Conservation (phyloP, 163 green algal genomes). For the Volvox carteri region DNA sequence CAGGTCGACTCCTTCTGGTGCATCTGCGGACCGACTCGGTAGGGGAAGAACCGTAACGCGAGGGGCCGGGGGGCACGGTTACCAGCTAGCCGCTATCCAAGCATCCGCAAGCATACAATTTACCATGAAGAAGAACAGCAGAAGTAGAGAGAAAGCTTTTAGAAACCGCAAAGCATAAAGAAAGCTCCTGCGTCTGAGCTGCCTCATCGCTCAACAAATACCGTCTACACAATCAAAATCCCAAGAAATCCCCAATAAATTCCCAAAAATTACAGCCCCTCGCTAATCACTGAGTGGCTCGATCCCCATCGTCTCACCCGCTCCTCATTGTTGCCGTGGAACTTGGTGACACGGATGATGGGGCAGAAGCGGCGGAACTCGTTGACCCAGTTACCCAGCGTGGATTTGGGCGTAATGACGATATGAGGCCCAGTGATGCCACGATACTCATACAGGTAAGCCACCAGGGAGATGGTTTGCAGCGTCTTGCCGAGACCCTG, state of each 20-base stretch:
- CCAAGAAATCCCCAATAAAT: no score
- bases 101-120: no score
- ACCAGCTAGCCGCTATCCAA: no score
- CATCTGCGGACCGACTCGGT: constrained; percentile 58
- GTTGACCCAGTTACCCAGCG: constrained; percentile 99
- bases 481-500: constrained; percentile 96
- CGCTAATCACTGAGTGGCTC: no score
- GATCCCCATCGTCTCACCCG: constrained; percentile 76
- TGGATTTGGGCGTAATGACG: constrained; percentile 98
- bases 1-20: constrained; percentile 73
- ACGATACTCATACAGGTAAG: constrained; percentile 97
- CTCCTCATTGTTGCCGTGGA: constrained; percentile 95
- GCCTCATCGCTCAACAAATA: no score
- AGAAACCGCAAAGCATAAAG: no score
- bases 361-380: constrained; percentile 98
- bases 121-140: no score
- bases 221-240: no score
- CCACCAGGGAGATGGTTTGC: constrained; percentile 98
- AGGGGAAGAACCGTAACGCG: no score
- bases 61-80: no score
- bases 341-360: constrained; percentile 93
- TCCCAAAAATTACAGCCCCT: not conserved
- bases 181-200: no score
- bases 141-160: no score
- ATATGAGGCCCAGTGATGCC: constrained; percentile 98